phyloP scores from a whole-genome alignment of 495 filamentous ascomycete species.

The Penicillium turbatum region DNA sequence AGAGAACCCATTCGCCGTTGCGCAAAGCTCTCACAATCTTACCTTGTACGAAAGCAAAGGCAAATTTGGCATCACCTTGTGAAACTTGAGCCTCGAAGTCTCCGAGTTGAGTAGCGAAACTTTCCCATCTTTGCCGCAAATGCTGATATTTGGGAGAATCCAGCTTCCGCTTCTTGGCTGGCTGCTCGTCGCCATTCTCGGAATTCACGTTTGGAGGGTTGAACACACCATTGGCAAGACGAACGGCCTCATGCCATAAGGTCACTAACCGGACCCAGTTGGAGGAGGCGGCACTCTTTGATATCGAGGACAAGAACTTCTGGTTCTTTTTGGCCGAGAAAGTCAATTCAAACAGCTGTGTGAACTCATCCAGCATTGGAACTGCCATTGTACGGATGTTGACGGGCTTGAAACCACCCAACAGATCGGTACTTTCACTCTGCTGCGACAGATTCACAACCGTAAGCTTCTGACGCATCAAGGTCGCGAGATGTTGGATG shows the following conservation, averaged over 20 bases:
- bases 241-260: conserved; percentile 83
- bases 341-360: conserved; percentile 77
- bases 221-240: conserved; percentile 73
- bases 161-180: conserved; percentile 76
- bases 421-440: conserved; percentile 86
- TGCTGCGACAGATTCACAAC: conserved; percentile 96
- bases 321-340: conserved; percentile 84
- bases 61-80: conserved; percentile 74
- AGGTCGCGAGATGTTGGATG: conserved; percentile 83
- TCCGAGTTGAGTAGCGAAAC: conserved; percentile 69
- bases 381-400: conserved; percentile 82
- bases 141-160: conserved; percentile 62
- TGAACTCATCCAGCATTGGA: conserved; percentile 90
- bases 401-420: conserved; percentile 95
- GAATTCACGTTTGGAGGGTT: conserved; percentile 35
- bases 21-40: conserved; percentile 87
- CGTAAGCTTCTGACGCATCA: conserved; percentile 75
- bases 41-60: conserved; percentile 93
- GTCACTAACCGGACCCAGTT: conserved; percentile 81
- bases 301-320: conserved; percentile 72
- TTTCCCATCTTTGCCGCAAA: conserved; percentile 72
- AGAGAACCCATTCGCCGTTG: conserved; percentile 96
- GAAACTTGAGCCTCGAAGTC: conserved; percentile 79
- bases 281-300: conserved; percentile 70
- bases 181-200: conserved; percentile 51